Evolutionary conservation across 495 filamentous ascomycete species (phyloP), one percentile per base, ranked within the genome.

Genomic region (Immersiella caudata): DNA sequence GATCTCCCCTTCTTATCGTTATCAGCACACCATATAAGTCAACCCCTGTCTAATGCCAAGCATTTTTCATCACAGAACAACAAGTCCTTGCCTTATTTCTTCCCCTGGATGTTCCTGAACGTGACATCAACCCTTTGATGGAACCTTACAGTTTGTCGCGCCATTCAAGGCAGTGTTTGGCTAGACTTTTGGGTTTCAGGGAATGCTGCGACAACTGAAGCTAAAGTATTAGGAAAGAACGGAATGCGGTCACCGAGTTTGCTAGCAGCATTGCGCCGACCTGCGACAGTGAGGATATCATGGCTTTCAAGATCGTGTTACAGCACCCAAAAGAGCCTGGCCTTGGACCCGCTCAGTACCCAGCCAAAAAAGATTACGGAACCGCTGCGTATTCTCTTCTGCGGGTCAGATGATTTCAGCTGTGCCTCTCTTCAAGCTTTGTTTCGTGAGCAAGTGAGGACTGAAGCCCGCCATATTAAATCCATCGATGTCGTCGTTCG

Each of bases 381-480:
- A 9, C 93, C 93, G 1, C 83, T 99, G 27, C 85, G 90, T n/a
- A 92, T 99, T 59, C 87, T 99, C 20, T 99, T 97, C 79, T 98
- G 93, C 76, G 95, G 95, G 26, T 96, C 96, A 12, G 95, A 99
- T 74, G 83, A 90, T 6, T 97, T 97, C 78, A 97, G 94, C 79
- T 89, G 90, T 73, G 86, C 86, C 40, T 93, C 93, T 1, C 83
- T 99, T 57, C 81, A 82, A 59, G 91, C 90, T 22, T 80, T 99
- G 55, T 79, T 91, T 72, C 70, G 74, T 2, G 88, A 93, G 72
- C 83, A 88, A 56, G 33, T 79, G 22, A 70, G 76, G 18, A 79
- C 87, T 26, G 80, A 84, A 2, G 75, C n/a, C n/a, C n/a, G n/a
- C n/a, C n/a, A 80, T 14, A 90, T 99, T 67, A 79, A 80, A 58